A percentile compares a stretch with the other conserved stretches of the same genome.
These are phyloP conservation scores for Aphanocladium album DNA, from an alignment of 2,329 filamentous ascomycete genomes.

Conservation along the genomic window DNA sequence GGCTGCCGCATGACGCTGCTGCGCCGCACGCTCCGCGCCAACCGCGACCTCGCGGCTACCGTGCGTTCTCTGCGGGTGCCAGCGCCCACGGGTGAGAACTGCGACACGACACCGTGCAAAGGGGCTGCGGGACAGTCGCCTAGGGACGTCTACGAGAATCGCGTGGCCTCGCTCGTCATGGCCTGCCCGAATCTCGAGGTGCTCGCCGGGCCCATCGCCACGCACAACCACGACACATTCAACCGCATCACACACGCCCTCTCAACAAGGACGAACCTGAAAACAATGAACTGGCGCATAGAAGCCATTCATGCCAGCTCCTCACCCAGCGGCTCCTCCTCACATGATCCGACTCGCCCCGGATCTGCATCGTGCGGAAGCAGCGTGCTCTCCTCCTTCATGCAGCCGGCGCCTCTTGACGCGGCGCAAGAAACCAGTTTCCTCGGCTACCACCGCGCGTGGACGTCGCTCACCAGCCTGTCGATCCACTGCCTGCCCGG, in stretches of 20 bases:
- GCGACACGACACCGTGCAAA: conserved; percentile 15
- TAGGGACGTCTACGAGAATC: conserved; percentile 49
- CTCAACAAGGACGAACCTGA: conserved; percentile 50
- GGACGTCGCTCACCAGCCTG: conserved; percentile 51
- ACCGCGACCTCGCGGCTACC: conserved; percentile 46
- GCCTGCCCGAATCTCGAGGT: conserved; percentile 60
- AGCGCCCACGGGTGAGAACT: conserved; percentile 35
- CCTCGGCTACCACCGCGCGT: conserved; percentile 47
- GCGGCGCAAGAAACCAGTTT: conserved; percentile 38
- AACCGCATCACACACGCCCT: conserved; percentile 55
- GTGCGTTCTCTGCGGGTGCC: conserved; percentile 54
- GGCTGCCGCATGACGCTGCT: conserved; percentile 52
- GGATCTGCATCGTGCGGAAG: conserved; percentile 16
- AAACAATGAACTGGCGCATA: conserved; percentile 56
- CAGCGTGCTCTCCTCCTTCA: conserved; percentile 20
- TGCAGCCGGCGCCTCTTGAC: conserved; percentile 27
- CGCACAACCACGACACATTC: conserved; percentile 50
- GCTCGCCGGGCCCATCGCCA: conserved; percentile 48
- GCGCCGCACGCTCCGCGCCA: conserved; percentile 51
- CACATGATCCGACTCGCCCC: conserved; percentile 22
- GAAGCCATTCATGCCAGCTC: conserved; percentile 26
- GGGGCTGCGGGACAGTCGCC: conserved; percentile 24
- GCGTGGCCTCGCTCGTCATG: conserved; percentile 58
- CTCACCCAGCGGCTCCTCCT: background rate
- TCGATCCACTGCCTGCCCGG: conserved; percentile 55